A percentile compares a stretch with the other conserved stretches of the same genome.
Conservation (phyloP, 2,329 filamentous ascomycete species). For the Mycosphaerella arachidis region DNA sequence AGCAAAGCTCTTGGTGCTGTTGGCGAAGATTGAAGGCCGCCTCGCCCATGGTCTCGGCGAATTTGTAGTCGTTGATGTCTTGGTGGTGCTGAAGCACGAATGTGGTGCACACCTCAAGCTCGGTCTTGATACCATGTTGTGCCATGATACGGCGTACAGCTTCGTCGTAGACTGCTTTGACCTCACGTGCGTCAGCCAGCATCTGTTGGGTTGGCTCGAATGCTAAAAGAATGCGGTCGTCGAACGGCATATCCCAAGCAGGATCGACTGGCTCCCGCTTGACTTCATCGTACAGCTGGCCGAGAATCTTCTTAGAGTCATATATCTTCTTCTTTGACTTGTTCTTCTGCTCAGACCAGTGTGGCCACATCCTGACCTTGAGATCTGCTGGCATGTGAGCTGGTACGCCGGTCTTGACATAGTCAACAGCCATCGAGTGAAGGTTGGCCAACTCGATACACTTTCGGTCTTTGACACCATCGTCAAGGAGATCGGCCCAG, state of each 20-base stretch:
- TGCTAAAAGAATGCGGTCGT: conserved; percentile 64
- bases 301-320: conserved; percentile 66
- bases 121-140: conserved; percentile 75
- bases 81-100: conserved; percentile 74
- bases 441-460: conserved; percentile 72
- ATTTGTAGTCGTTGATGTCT: conserved; percentile 74
- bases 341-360: conserved; percentile 69
- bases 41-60: conserved; percentile 74
- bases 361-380: conserved; percentile 65
- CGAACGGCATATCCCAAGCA: conserved; percentile 68
- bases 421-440: conserved; percentile 91
- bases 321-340: conserved; percentile 52
- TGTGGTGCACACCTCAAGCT: conserved; percentile 87
- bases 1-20: conserved; percentile 63
- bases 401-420: conserved; percentile 79
- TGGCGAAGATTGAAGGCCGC: conserved; percentile 64
- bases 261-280: conserved; percentile 65
- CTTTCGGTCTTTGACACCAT: conserved; percentile 62
- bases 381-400: conserved; percentile 63
- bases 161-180: conserved; percentile 76
- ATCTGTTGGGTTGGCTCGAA: conserved; percentile 54
- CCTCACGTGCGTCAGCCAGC: conserved; percentile 54
- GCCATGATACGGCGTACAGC: conserved; percentile 75
- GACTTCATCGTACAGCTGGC: conserved; percentile 76
- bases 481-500: conserved; percentile 56